phyloP scores from a whole-genome alignment of 768 basidiomycete genomes.

The Pholiota conissans region DNA sequence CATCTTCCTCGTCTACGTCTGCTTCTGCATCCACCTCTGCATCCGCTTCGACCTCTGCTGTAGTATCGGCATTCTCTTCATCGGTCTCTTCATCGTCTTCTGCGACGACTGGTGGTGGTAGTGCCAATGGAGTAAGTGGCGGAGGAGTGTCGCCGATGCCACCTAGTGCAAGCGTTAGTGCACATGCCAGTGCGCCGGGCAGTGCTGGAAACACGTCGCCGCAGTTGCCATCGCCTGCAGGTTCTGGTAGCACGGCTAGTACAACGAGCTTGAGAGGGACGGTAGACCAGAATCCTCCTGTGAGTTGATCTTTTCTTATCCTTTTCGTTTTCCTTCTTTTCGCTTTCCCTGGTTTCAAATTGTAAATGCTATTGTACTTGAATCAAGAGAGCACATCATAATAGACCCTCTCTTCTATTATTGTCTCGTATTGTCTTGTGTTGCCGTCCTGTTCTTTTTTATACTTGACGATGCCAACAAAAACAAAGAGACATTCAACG shows the following conservation, averaged over 20 bases:
- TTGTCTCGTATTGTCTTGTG: constrained; percentile 1
- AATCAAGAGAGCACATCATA: neutral
- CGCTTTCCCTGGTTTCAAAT: neutral
- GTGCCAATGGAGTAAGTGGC: constrained; percentile 1
- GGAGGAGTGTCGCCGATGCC: constrained; percentile 43
- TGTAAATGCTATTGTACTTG: constrained; percentile 1
- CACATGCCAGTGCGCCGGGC: constrained; percentile 24
- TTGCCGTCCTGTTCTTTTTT: neutral
- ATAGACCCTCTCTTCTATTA: neutral
- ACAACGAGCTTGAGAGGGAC: constrained; percentile 37
- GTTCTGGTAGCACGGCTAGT: constrained; percentile 32
- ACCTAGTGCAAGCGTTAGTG: constrained; percentile 29
- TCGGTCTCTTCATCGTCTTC: neutral
- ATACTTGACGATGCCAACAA: neutral
- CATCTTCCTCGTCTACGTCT: neutral
- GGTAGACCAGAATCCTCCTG: constrained; percentile 93
- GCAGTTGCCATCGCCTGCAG: constrained; percentile 72
- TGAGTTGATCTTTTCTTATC: constrained; percentile 34
- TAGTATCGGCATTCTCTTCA: neutral
- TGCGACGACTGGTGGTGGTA: constrained; percentile 1
- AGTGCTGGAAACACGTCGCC: constrained; percentile 58
- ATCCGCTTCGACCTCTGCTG: neutral
- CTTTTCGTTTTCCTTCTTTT: constrained; percentile 6
- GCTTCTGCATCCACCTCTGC: constrained; percentile 6
- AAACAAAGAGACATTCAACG: too few species aligned